Evolutionary conservation across 306 rosid species (phyloP).

Genomic region (Chamaecrista fasciculata): DNA sequence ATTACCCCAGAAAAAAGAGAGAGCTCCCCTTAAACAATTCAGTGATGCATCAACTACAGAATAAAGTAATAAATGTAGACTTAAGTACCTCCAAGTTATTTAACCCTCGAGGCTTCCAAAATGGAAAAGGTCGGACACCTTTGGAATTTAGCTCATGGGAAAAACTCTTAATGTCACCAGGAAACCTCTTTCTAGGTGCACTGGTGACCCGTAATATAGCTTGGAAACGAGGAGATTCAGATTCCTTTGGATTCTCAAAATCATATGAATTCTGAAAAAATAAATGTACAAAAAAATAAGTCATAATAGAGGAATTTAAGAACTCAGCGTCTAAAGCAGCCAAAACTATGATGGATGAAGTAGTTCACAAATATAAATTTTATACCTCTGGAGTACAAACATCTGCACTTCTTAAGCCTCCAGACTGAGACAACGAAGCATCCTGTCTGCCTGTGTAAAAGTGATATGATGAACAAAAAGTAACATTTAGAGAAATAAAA

Average conservation of each 20-base stretch:
- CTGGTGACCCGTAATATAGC: conserved; percentile 93
- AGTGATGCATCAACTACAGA: conserved; percentile 22
- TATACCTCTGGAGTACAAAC: conserved; percentile 90
- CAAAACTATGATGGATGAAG: conserved; percentile 7
- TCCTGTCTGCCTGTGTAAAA: conserved; percentile 55
- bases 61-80: conserved; percentile 25
- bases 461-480: conserved; percentile 34
- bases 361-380: conserved; percentile 10
- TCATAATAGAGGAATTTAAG: conserved; percentile 26
- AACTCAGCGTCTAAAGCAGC: conserved; percentile 21
- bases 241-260: conserved; percentile 94
- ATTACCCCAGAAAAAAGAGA: conserved; percentile 14
- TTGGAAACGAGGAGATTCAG: conserved; percentile 99
- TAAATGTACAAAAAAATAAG: conserved; percentile 26
- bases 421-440: conserved; percentile 58
- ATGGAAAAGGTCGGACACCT: conserved; percentile 92
- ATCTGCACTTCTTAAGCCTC: conserved; percentile 67
- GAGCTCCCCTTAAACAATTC: conserved; percentile 23
- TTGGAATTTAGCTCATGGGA: conserved; percentile 96
- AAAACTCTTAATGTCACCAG: conserved; percentile 90
- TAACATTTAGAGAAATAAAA: conserved; percentile 19
- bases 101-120: conserved; percentile 88
- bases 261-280: conserved; percentile 65
- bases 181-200: conserved; percentile 94
- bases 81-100: conserved; percentile 85